Conservation (phyloP, 371 early-diverging fungal genomes). For the Furculomyces boomerangus region DNA sequence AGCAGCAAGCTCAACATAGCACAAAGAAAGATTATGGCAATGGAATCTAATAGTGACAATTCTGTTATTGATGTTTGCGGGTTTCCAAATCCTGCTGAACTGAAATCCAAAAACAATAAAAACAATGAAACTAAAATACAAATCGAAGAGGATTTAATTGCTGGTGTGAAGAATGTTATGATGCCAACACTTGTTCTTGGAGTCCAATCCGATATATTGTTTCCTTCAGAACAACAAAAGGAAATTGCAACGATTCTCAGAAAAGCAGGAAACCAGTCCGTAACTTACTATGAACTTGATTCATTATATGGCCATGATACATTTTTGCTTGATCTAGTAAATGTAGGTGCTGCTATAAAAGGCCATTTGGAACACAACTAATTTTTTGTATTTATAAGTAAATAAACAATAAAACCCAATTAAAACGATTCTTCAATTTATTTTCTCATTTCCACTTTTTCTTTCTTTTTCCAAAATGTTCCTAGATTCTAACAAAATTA, state of each 20-base stretch:
- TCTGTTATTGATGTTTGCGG: too few species aligned
- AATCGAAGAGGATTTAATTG: slow-evolving; percentile 12
- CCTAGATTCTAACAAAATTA: background rate
- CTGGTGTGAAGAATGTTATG: slow-evolving; percentile 8
- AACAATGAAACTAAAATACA: slow-evolving; percentile 12
- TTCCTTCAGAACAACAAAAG: slow-evolving; percentile 88
- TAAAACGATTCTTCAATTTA: background rate
- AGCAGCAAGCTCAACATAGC: slow-evolving; percentile 22
- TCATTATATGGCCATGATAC: slow-evolving; percentile 94
- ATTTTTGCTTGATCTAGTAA: slow-evolving; percentile 74
- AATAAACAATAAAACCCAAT: background rate
- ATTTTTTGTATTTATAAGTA: background rate
- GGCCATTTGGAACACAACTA: slow-evolving; percentile 55
- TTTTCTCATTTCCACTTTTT: background rate
- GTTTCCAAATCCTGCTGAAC: too few species aligned
- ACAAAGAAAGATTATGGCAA: background rate
- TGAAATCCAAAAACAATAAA: too few species aligned
- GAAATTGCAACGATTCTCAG: slow-evolving; percentile 78
- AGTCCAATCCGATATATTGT: slow-evolving; percentile 84
- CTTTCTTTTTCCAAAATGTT: background rate
- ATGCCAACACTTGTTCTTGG: slow-evolving; percentile 75
- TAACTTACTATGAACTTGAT: slow-evolving; percentile 93
- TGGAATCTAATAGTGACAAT: too few species aligned
- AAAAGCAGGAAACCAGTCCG: slow-evolving; percentile 58
- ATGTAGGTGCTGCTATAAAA: slow-evolving; percentile 85